These are phyloP conservation scores for Akanthomyces dipterigenus DNA, from an alignment of 2,329 filamentous ascomycete genomes.

Conservation along the genomic window DNA sequence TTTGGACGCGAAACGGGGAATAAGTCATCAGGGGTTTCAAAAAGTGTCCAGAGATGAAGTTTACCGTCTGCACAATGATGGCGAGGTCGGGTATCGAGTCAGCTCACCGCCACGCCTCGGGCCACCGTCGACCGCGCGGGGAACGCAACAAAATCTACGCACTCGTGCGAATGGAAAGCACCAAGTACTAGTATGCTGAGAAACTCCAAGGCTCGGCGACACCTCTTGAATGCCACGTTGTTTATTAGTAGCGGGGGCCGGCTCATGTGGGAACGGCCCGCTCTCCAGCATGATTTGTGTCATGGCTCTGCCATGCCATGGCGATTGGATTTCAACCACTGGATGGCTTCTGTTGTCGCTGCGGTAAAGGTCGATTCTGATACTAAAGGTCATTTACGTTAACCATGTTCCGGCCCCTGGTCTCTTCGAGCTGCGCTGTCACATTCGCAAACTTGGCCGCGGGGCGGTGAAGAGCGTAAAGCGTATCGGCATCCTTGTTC, in stretches of 20 bases:
- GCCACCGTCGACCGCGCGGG: not conserved
- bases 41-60: not conserved
- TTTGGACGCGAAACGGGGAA: not conserved
- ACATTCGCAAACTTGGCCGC: not conserved
- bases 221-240: not conserved
- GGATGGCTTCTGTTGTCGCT: not conserved
- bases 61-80: not conserved
- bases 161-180: not conserved
- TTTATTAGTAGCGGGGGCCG: not conserved
- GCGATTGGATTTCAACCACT: not conserved
- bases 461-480: not conserved
- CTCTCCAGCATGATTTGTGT: not conserved
- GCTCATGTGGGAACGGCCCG: not conserved
- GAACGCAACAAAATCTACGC: no score
- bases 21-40: not conserved
- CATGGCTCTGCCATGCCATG: not conserved
- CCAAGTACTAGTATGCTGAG: not conserved
- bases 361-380: not conserved
- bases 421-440: not conserved
- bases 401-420: not conserved
- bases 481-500: not conserved
- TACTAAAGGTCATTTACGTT: no score
- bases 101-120: not conserved
- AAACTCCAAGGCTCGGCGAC: not conserved
- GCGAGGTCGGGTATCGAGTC: not conserved